A percentile compares a stretch with the other conserved stretches of the same genome.
Conservation (phyloP, 495 filamentous ascomycete species). For the Choiromyces venosus region DNA sequence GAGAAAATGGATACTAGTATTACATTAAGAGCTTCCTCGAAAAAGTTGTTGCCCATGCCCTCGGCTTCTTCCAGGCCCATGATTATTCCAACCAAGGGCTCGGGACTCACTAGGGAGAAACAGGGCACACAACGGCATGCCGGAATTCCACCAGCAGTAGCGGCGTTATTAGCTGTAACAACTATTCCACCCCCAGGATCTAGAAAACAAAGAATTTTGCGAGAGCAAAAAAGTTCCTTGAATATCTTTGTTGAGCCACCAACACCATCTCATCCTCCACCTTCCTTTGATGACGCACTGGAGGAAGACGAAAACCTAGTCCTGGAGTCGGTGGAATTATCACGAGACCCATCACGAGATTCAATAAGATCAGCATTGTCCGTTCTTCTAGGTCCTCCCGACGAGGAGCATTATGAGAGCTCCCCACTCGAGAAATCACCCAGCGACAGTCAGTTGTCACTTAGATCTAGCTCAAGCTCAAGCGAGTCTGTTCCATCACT, state of each 20-base stretch:
- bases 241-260: constrained; percentile 31
- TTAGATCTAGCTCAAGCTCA: constrained; percentile 55
- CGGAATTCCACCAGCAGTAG: constrained; percentile 54
- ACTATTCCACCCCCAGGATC: constrained; percentile 52
- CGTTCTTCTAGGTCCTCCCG: constrained; percentile 53
- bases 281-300: constrained; percentile 29
- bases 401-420: constrained; percentile 51
- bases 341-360: constrained; percentile 30
- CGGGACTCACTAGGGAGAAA: constrained; percentile 21
- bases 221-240: constrained; percentile 37
- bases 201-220: constrained; percentile 26
- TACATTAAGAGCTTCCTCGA: constrained; percentile 17
- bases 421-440: constrained; percentile 29
- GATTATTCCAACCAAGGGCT: constrained; percentile 35
- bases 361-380: constrained; percentile 36
- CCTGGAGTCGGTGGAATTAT: constrained; percentile 31
- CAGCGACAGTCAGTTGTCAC: constrained; percentile 44
- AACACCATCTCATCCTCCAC: constrained; percentile 30
- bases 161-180: constrained; percentile 56
- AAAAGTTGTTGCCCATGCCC: constrained; percentile 23
- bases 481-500: constrained; percentile 60
- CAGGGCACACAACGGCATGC: constrained; percentile 18
- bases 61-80: constrained; percentile 30
- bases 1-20: constrained; percentile 2
- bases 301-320: constrained; percentile 24